Evolutionary conservation across 768 basidiomycete genomes (phyloP), one percentile per base, ranked within the genome.

Genomic region (Thelephora ganbajun): DNA sequence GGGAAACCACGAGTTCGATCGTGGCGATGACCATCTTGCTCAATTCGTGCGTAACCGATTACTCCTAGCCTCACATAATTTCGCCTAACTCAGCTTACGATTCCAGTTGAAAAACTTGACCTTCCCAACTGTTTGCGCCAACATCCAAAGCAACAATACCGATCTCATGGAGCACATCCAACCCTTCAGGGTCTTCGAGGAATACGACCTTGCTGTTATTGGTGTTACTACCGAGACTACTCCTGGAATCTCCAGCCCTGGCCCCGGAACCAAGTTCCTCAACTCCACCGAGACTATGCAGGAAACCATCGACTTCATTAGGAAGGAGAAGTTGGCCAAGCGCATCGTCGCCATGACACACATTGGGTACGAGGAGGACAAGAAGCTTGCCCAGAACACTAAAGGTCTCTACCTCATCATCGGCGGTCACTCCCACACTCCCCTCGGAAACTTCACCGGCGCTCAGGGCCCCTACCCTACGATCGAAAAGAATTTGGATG

Each of bases 1-100:
- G 1, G 71, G 71, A 33, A 70, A 72, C 50, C 69, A 71, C 52
- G 69, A 71, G 51, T 71, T 71, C 45, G 71, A 71, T 55, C 61
- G 63, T 13, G 69, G 70, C 13, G 64, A 68, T 45, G 62, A 64
- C 35, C 57, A 63, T 9, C 59, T 70, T 3, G 64, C 63, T 12
- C 53, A 55, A 23, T 69, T 68, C 56, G 53, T 56, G 19, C 22
- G 43, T 41, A 9, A n/a, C n/a, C n/a, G n/a, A 2, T 41, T 41
- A 14, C 22, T 41, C 14, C 9, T 14, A 11, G 14, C 14, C 39
- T 9, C 12, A 41, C 16, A 7, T 9, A 14, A 16, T 22, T 41
- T 14, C 39, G 30, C 11, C 3, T 4, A 16, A 34, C 43, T 50
- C 11, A 48, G n/a, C n/a, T 45, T 30, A 1, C 37, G 34, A 19